Evolutionary conservation across 805 yeast species (phyloP).

Genomic region (Teunomyces pallodes): DNA sequence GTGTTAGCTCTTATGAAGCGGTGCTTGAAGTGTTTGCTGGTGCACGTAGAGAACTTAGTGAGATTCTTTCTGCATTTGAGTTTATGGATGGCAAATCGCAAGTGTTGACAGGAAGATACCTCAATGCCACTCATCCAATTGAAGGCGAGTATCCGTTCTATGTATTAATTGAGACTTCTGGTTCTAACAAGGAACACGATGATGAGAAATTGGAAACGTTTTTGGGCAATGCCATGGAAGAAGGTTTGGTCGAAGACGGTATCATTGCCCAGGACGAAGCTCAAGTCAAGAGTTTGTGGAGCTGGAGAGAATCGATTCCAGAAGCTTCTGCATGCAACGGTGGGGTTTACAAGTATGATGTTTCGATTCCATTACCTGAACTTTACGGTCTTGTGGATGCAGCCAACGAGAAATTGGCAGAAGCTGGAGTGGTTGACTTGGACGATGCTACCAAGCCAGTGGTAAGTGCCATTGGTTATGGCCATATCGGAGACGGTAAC

Average conservation of each 20-base stretch:
- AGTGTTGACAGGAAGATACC: constrained; percentile 57
- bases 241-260: constrained; percentile 85
- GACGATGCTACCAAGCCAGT: constrained; percentile 72
- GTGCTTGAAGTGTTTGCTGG: constrained; percentile 78
- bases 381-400: constrained; percentile 82
- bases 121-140: constrained; percentile 69
- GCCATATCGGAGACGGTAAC: constrained; percentile 98
- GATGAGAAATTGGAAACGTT: constrained; percentile 84
- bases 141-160: constrained; percentile 82
- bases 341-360: constrained; percentile 97
- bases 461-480: constrained; percentile 88
- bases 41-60: constrained; percentile 77
- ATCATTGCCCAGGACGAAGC: constrained; percentile 94
- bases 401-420: constrained; percentile 57
- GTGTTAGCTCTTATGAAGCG: constrained; percentile 74
- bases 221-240: constrained; percentile 80
- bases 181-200: constrained; percentile 91
- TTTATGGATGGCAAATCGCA: constrained; percentile 82
- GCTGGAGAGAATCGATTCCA: constrained; percentile 93
- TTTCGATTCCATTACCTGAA: constrained; percentile 80
- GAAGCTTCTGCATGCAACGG: constrained; percentile 85
- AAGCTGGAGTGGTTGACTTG: constrained; percentile 55
- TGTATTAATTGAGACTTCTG: constrained; percentile 92
- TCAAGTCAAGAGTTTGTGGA: constrained; percentile 81
- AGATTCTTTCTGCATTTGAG: constrained; percentile 88